Evolutionary conservation across 2,329 filamentous ascomycete genomes (phyloP).

Genomic region (Chaetoscypha palmicola): DNA sequence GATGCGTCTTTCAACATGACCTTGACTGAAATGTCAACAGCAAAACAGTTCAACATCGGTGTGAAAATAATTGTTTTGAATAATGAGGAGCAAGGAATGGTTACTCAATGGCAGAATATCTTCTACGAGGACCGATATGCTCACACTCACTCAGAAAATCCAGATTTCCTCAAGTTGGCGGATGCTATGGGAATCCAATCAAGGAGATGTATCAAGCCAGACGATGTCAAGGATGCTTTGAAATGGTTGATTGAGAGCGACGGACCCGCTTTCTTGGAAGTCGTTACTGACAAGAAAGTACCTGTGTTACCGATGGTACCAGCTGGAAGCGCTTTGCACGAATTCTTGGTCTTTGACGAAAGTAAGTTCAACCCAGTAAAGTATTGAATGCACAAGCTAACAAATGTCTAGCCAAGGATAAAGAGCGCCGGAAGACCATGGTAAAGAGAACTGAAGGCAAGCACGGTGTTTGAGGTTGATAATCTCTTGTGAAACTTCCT

Average conservation of each 20-base stretch:
- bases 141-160: constrained; percentile 90
- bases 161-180: constrained; percentile 89
- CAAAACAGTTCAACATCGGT: constrained; percentile 91
- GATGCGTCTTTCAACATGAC: constrained; percentile 99
- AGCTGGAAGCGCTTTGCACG: constrained; percentile 76
- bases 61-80: constrained; percentile 93
- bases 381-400: constrained; percentile 32
- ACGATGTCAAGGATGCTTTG: constrained; percentile 69
- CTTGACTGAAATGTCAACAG: constrained; percentile 86
- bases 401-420: constrained; percentile 52
- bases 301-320: constrained; percentile 98
- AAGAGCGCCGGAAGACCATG: constrained; percentile 60
- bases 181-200: constrained; percentile 86
- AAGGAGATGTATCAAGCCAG: constrained; percentile 63
- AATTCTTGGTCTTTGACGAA: constrained; percentile 85
- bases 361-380: constrained; percentile 35
- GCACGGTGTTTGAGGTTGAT: constrained; percentile 15
- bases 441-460: constrained; percentile 46
- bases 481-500: constrained; percentile 1
- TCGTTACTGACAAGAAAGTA: constrained; percentile 85
- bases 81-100: constrained; percentile 98
- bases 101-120: constrained; percentile 96
- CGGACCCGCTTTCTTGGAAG: constrained; percentile 87
- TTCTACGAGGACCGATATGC: constrained; percentile 93
- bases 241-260: constrained; percentile 85